A percentile compares a stretch with the other conserved stretches of the same genome.
Conservation (phyloP, 257 asterid species). For the Ocimum tenuiflorum region DNA sequence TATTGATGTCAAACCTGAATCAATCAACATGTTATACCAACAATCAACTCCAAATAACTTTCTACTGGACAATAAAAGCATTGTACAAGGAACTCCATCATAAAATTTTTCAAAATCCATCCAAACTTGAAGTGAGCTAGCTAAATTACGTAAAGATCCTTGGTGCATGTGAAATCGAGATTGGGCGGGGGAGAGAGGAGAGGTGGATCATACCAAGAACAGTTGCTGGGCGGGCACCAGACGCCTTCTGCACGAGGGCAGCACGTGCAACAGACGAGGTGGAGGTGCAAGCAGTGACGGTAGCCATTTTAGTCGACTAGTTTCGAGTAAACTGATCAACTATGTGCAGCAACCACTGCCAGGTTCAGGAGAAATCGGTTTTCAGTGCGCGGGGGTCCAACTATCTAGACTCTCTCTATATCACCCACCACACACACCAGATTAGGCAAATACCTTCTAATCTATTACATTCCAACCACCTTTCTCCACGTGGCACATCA, state of each 20-base stretch:
- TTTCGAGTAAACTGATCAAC: constrained; percentile 7
- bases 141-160: not conserved
- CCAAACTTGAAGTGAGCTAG: not conserved
- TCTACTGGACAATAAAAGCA: too few species aligned
- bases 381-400: constrained; percentile 10
- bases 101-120: too few species aligned
- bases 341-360: constrained; percentile 3
- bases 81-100: too few species aligned
- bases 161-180: not conserved
- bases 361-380: not conserved
- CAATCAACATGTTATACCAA: not conserved
- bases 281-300: constrained; percentile 54
- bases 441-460: constrained; percentile 33
- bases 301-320: constrained; percentile 43
- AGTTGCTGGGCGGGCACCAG: constrained; percentile 28
- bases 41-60: too few species aligned
- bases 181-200: not conserved
- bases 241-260: constrained; percentile 41
- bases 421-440: constrained; percentile 39
- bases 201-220: constrained; percentile 31
- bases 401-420: constrained; percentile 9
- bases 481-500: constrained; percentile 40
- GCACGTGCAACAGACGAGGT: constrained; percentile 47
- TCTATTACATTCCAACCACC: constrained; percentile 41
- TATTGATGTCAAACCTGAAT: constrained; percentile 57